These are phyloP conservation scores for Dioscorea cayenensis DNA, from an alignment of 116 monocot species.

Conservation along the genomic window DNA sequence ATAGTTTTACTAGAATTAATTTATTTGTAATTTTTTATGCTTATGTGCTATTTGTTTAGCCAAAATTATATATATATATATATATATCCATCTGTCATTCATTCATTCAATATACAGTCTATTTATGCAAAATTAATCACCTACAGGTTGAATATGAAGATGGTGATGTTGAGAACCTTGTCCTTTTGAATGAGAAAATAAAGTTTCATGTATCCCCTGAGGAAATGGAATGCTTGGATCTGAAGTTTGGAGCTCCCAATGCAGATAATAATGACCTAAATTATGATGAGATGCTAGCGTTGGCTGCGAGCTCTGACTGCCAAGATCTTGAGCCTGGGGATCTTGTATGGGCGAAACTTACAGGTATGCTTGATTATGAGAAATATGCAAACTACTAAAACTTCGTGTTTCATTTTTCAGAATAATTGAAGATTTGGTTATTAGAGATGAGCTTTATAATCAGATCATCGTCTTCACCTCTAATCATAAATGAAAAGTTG, in stretches of 20 bases:
- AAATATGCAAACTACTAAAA: background rate
- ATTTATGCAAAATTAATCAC: background rate
- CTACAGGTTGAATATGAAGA: constrained; percentile 78
- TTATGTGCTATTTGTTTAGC: too few relatives aligned
- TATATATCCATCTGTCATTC: too few relatives aligned
- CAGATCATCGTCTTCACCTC: too few relatives aligned
- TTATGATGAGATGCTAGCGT: constrained; percentile 78
- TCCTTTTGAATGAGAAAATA: constrained; percentile 56
- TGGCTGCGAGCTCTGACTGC: constrained; percentile 68
- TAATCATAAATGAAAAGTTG: too few relatives aligned
- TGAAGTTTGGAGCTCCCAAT: constrained; percentile 41
- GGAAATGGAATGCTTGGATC: constrained; percentile 51
- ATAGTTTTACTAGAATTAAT: too few relatives aligned
- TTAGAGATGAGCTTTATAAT: background rate
- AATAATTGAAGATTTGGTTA: background rate
- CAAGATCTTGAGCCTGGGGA: constrained; percentile 74
- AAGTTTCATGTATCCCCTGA: constrained; percentile 59
- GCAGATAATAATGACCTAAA: constrained; percentile 41
- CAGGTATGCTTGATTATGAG: constrained; percentile 39
- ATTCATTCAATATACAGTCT: background rate
- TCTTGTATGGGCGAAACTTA: constrained; percentile 95
- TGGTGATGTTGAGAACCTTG: constrained; percentile 65
- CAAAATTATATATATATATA: too few relatives aligned
- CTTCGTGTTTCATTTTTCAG: background rate
- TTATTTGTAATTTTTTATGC: too few relatives aligned